Percentiles rank a stretch among this genome's conserved stretches.
These are phyloP conservation scores for Phaseolus coccineus DNA, from an alignment of 331 rosid genomes.

Conservation along the genomic window DNA sequence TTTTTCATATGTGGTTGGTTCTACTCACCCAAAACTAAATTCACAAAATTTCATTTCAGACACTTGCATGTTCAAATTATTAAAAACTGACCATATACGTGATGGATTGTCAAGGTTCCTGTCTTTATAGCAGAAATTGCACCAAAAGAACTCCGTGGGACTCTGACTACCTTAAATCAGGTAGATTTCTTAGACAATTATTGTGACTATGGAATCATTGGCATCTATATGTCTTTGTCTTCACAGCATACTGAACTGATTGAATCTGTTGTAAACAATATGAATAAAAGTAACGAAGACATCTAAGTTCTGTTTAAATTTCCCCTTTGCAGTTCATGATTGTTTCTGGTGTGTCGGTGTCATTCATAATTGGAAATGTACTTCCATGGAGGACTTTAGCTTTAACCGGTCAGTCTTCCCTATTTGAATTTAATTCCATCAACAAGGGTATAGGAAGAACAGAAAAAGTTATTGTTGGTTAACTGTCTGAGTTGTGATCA, in stretches of 20 bases:
- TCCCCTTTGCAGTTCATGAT: slow-evolving; percentile 71
- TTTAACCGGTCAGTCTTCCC: slow-evolving; percentile 57
- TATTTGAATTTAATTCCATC: slow-evolving; percentile 26
- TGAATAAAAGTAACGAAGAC: not conserved
- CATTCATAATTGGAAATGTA: slow-evolving; percentile 82
- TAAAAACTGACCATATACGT: slow-evolving; percentile 9
- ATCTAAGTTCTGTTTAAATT: slow-evolving; percentile 11
- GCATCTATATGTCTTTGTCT: not conserved
- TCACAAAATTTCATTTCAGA: slow-evolving; percentile 15
- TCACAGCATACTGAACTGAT: not conserved
- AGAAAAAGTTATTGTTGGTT: not conserved
- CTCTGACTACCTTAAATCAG: slow-evolving; percentile 85
- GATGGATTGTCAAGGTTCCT: slow-evolving; percentile 70
- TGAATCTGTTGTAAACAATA: slow-evolving; percentile 9
- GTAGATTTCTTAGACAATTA: slow-evolving; percentile 45
- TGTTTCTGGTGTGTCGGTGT: slow-evolving; percentile 67
- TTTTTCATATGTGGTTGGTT: slow-evolving; percentile 82
- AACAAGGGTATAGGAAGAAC: slow-evolving; percentile 8
- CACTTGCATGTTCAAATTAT: slow-evolving; percentile 16
- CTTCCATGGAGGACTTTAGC: slow-evolving; percentile 85
- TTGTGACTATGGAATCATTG: slow-evolving; percentile 16
- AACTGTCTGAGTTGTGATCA: too few relatives aligned
- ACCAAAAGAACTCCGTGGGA: slow-evolving; percentile 89
- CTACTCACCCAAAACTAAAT: slow-evolving; percentile 11
- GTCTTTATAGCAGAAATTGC: slow-evolving; percentile 92